Base-by-base conservation (phyloP, 73 alveolate species). In the Paramecium tetraurelia region DNA sequence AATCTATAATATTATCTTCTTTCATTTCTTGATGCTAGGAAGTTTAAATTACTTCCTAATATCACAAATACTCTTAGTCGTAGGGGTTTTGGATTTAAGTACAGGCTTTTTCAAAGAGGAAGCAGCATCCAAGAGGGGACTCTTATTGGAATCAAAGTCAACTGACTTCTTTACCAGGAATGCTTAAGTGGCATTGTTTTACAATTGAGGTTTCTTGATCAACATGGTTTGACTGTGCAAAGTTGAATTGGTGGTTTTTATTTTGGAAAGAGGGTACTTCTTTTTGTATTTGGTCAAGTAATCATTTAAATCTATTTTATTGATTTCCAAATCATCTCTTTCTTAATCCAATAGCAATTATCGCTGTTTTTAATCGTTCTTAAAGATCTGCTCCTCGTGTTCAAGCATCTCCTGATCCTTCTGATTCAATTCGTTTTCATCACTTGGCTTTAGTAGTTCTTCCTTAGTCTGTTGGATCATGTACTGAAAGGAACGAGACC, bases 21-120 rank as follows among this genome's bases (percentile, higher is more conserved):
- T 36, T 72, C 86, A 72, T 72, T 72, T 72, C 40, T 72, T 72
- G 16, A 72, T 72, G 18, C 86, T 72, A 35, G 86, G 86, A 33
- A 72, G 59, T 43, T 72, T 72, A 18, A 72, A 72, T 38, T 72
- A 18, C 59, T 72, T 72, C 59, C 35, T 72, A 31, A 72, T 21
- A 72, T 72, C 86, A 21, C 59, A 36, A 36, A 72, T 40, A 38
- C 86, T 72, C 31, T 72, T 72, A 16, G 59, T 72, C 18, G 33
- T 35, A 36, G 86, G 86, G 9, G 63, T 72, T 72, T 72, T 72
- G 6, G 86, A 33, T 36, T 72, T 72, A 9, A 40, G 57, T 1
- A 72, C 57, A 36, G 63, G 86, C 18, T 18, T 72, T 18, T 72
- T 72, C 24, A 72, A 11, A 18, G 27, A 27, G 7, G 48, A n/a